Percentiles rank a stretch among this genome's conserved stretches.
phyloP scores from a whole-genome alignment of 2,329 filamentous ascomycete genomes.

The Aspergillus sp. region DNA sequence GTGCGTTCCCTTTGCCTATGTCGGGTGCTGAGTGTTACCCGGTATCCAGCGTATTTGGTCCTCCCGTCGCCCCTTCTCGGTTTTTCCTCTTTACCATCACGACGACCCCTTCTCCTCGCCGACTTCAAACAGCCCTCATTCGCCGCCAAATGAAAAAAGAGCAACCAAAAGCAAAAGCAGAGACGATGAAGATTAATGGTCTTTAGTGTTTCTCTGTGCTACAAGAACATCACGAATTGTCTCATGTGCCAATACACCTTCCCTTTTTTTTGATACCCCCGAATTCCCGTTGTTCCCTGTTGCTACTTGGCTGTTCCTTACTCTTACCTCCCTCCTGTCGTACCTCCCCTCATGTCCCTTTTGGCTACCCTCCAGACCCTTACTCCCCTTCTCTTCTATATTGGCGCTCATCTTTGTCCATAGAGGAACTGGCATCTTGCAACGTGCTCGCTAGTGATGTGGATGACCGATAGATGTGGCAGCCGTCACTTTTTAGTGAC shows the following conservation, averaged over 20 bases:
- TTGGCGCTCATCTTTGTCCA: slow-evolving; percentile 32
- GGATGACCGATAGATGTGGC: slow-evolving; percentile 28
- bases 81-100: slow-evolving; percentile 24
- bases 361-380: neutral
- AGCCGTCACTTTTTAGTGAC: slow-evolving; percentile 35
- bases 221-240: slow-evolving; percentile 10
- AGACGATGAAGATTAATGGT: slow-evolving; percentile 7
- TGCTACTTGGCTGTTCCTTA: neutral
- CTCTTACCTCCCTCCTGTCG: slow-evolving; percentile 7
- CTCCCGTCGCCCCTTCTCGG: slow-evolving; percentile 32
- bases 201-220: slow-evolving; percentile 1
- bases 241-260: slow-evolving; percentile 8
- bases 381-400: slow-evolving; percentile 18
- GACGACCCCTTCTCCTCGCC: neutral
- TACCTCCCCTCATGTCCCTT: slow-evolving; percentile 3
- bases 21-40: neutral
- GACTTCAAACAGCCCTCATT: neutral
- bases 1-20: neutral
- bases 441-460: slow-evolving; percentile 6
- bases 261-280: slow-evolving; percentile 28
- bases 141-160: slow-evolving; percentile 18
- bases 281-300: slow-evolving; percentile 5
- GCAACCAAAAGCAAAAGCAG: slow-evolving; percentile 14
- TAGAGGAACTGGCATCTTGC: slow-evolving; percentile 10
- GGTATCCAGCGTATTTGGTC: slow-evolving; percentile 19